These are phyloP conservation scores for Tetrapisispora namnaoensis DNA, from an alignment of 805 yeast genomes.

Conservation along the genomic window DNA sequence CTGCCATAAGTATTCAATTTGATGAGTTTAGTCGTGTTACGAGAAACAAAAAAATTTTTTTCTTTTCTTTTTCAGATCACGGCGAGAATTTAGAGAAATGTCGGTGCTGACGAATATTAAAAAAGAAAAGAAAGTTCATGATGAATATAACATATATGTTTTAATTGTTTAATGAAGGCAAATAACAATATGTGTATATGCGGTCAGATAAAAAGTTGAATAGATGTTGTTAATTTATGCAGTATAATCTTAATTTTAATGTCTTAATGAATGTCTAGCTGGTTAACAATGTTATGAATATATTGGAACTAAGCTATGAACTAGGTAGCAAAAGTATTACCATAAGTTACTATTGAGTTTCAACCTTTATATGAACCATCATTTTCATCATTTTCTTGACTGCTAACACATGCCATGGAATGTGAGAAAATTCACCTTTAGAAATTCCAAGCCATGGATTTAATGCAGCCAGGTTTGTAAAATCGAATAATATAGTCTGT, in stretches of 20 bases:
- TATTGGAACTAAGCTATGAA: too few species aligned
- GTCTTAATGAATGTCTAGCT: too few species aligned
- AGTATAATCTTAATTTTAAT: too few species aligned
- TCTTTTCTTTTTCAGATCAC: background rate
- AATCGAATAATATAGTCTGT: constrained; percentile 48
- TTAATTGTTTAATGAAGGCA: too few species aligned
- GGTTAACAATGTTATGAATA: too few species aligned
- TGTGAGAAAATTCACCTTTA: constrained; percentile 30
- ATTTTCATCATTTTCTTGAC: constrained; percentile 53
- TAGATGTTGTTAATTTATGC: too few species aligned
- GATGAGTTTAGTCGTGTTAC: background rate
- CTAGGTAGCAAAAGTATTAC: too few species aligned
- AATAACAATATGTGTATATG: too few species aligned
- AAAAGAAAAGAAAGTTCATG: too few species aligned
- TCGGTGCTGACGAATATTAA: background rate
- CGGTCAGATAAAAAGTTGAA: too few species aligned
- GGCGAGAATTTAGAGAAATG: background rate
- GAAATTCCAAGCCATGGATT: constrained; percentile 32
- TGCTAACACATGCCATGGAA: constrained; percentile 69
- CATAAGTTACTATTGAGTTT: background rate
- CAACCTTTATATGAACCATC: constrained; percentile 37
- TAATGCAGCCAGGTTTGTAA: constrained; percentile 42
- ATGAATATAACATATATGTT: background rate
- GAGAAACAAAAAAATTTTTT: too few species aligned
- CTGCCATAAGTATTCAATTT: too few species aligned